Conservation (phyloP, 257 asterid genomes). For the Coffea canephora region DNA sequence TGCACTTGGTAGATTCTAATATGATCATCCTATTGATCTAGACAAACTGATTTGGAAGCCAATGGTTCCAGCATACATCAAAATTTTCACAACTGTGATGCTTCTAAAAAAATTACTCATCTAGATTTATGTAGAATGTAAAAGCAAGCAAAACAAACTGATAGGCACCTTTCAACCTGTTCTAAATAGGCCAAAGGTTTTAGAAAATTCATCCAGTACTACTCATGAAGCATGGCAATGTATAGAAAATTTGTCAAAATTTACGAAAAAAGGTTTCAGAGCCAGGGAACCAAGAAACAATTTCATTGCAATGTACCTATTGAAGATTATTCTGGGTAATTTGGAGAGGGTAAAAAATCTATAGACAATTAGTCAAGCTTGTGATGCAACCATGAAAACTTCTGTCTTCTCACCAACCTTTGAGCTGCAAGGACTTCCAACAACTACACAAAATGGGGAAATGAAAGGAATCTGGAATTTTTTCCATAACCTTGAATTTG, state of each 20-base stretch:
- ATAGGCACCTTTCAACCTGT: not conserved
- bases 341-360: no score
- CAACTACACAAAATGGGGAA: no score
- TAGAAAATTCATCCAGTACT: no score
- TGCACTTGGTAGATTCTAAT: not conserved
- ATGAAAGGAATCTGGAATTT: not conserved
- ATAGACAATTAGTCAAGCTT: no score
- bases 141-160: not conserved
- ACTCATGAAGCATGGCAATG: not conserved
- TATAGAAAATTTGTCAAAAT: not conserved
- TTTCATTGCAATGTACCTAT: not conserved
- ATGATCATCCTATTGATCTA: not conserved
- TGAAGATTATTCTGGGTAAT: not conserved
- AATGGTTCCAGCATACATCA: no score
- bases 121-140: not conserved
- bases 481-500: no score
- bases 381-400: no score
- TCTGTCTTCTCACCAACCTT: no score
- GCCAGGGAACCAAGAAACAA: not conserved
- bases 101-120: no score
- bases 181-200: not conserved
- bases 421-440: no score
- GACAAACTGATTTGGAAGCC: no score
- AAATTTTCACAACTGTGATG: no score
- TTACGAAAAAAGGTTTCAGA: not conserved